Evolutionary conservation across 1,284 basidiomycete genomes (phyloP), one percentile per base, ranked within the genome.

Genomic region (Marasmius oreades): DNA sequence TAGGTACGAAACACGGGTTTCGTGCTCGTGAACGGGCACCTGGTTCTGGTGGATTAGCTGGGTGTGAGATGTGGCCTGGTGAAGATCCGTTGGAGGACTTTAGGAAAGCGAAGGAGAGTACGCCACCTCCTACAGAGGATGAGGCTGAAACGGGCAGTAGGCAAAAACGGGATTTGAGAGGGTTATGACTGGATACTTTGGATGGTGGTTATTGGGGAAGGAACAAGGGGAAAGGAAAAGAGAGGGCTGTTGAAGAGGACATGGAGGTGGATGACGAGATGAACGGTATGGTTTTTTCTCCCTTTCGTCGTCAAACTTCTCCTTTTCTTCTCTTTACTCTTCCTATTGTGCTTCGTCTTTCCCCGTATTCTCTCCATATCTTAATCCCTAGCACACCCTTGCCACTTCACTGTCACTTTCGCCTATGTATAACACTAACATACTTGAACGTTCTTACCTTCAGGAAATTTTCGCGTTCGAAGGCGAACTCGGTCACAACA

Each of bases 1-100:
- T 93, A 1, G 90, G 90, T 14, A 68, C 73, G 10, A 75, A 82
- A 55, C 73, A 91, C 11, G 89, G 90, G 0, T 90, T 92, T 61
- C 71, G 76, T 65, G 85, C 82, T 43, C 70, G 75, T 33, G 83
- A 85, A 64, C 73, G 75, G 59, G 71, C 77, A 1, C 77, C 77
- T 4, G 73, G 72, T 52, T 77, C 77, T 44, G 81, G 86, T 1
- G 85, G 86, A 0, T 75, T 87, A 70, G 76, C 78, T 7, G 85
- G 86, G 5, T 79, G 87, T 43, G 85, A 86, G 70, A 75, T 85
- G 68, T 73, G 74, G 34, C 55, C 46, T 36, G 61, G 44, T 23
- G 56, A 58, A 44, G 51, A 60, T 31, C 44, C 50, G n/a, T 51
- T 31, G 22, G 33, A 53, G 16, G 34, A 42, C n/a, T 2, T 23